phyloP scores from a whole-genome alignment of 2,329 filamentous ascomycete genomes.

The Amauroascus niger region DNA sequence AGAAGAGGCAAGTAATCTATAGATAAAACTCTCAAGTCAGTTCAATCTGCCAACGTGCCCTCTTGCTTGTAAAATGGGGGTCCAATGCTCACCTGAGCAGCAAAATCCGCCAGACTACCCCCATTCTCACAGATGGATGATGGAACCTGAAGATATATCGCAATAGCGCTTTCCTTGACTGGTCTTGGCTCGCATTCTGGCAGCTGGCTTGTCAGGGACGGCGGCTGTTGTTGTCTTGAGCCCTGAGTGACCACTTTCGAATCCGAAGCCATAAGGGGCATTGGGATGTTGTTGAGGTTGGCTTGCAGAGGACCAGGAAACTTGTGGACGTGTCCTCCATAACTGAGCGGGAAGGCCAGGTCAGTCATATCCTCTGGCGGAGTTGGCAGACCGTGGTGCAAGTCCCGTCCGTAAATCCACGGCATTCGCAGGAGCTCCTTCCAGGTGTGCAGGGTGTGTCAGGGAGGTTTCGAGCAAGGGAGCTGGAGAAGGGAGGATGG shows the following conservation, averaged over 20 bases:
- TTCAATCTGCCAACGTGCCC: background rate
- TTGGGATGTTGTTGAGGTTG: constrained; percentile 16
- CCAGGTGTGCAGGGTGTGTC: background rate
- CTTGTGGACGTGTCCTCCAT: constrained; percentile 26
- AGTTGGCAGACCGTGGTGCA: constrained; percentile 31
- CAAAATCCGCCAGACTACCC: constrained; percentile 71
- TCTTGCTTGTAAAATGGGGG: background rate
- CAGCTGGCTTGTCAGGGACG: constrained; percentile 21
- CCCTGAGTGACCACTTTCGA: constrained; percentile 3
- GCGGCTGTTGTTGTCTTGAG: constrained; percentile 19
- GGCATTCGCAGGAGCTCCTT: constrained; percentile 1
- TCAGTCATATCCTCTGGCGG: constrained; percentile 37
- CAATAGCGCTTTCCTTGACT: constrained; percentile 30
- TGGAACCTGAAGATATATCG: constrained; percentile 57
- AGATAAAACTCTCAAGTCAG: constrained; percentile 1
- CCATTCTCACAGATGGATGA: constrained; percentile 64
- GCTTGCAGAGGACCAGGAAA: constrained; percentile 8
- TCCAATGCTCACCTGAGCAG: constrained; percentile 56
- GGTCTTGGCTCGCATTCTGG: constrained; percentile 22
- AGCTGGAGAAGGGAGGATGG: background rate
- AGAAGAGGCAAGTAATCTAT: constrained; percentile 91
- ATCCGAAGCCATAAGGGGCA: background rate
- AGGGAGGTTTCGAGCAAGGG: background rate
- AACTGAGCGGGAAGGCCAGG: constrained; percentile 26
- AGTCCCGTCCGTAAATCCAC: background rate